Evolutionary conservation across 345 rosid genomes (phyloP).

Genomic region (Gossypium herbaceum): DNA sequence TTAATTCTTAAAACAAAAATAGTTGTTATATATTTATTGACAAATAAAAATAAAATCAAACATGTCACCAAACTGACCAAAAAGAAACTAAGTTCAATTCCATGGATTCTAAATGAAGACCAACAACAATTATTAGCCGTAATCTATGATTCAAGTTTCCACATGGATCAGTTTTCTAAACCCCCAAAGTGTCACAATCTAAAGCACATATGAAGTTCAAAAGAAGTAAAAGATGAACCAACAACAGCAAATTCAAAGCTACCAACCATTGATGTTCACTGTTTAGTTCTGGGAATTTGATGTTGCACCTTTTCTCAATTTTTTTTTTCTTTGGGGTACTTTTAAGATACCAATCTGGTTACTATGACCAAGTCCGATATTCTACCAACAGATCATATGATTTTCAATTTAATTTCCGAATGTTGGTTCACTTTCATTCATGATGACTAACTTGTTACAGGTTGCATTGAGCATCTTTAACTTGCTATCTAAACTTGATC

Average conservation of each 20-base stretch:
- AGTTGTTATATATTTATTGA: too few species aligned
- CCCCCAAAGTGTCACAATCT: background rate
- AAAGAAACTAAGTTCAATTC: background rate
- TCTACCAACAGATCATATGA: background rate
- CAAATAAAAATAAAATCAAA: too few species aligned
- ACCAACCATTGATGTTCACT: slow-evolving; percentile 7
- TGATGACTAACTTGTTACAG: background rate
- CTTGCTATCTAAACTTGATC: slow-evolving; percentile 18
- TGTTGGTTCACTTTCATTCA: background rate
- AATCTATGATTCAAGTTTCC: background rate
- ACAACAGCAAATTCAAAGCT: slow-evolving; percentile 40
- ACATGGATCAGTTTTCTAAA: background rate
- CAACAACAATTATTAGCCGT: background rate
- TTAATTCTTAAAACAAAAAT: too few species aligned
- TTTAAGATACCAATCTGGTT: too few species aligned
- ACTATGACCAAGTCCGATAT: too few species aligned
- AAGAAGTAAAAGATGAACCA: slow-evolving; percentile 11
- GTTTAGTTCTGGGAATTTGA: background rate
- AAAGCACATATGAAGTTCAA: background rate
- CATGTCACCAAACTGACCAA: background rate
- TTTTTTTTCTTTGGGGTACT: background rate
- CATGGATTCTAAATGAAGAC: background rate
- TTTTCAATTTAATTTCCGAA: background rate
- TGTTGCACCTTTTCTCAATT: background rate
- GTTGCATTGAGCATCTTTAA: background rate